Percentiles rank a stretch among this genome's conserved stretches.
Evolutionary conservation across 2,329 filamentous ascomycete species (phyloP).

Genomic region (Penicillium sclerotigenum): DNA sequence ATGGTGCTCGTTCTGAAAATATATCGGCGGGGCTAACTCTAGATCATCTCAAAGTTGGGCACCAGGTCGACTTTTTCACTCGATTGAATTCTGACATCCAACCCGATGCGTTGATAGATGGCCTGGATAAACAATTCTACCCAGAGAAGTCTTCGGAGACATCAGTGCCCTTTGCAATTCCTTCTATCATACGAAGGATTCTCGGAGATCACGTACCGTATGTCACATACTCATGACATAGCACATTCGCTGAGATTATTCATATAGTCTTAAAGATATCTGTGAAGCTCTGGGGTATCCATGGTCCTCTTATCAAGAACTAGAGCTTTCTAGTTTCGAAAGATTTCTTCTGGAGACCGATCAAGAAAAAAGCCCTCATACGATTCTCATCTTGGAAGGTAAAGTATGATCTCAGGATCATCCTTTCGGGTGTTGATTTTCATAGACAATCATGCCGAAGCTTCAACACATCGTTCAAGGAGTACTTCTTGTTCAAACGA

Average conservation of each 20-base stretch:
- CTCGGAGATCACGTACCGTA: not conserved
- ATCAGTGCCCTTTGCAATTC: not conserved
- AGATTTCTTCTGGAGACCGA: not conserved
- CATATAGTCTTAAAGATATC: not conserved
- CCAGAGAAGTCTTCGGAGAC: not conserved
- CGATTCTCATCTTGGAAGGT: too few relatives aligned
- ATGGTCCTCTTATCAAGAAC: not conserved
- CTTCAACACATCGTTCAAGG: too few relatives aligned
- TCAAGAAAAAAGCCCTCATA: too few relatives aligned
- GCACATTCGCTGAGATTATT: not conserved
- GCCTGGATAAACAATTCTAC: not conserved
- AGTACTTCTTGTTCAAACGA: too few relatives aligned
- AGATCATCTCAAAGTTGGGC: too few relatives aligned
- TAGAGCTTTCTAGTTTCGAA: not conserved
- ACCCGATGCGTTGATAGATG: not conserved
- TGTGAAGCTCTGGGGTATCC: not conserved
- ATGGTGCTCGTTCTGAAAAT: too few relatives aligned
- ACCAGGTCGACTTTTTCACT: too few relatives aligned
- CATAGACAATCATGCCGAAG: too few relatives aligned
- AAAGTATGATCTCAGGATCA: too few relatives aligned
- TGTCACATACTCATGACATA: not conserved
- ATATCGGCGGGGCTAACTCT: too few relatives aligned
- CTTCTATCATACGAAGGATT: not conserved
- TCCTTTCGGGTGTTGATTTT: too few relatives aligned
- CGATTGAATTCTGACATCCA: too few relatives aligned